phyloP scores from a whole-genome alignment of 345 rosid species.

The Gossypium ekmanianum region DNA sequence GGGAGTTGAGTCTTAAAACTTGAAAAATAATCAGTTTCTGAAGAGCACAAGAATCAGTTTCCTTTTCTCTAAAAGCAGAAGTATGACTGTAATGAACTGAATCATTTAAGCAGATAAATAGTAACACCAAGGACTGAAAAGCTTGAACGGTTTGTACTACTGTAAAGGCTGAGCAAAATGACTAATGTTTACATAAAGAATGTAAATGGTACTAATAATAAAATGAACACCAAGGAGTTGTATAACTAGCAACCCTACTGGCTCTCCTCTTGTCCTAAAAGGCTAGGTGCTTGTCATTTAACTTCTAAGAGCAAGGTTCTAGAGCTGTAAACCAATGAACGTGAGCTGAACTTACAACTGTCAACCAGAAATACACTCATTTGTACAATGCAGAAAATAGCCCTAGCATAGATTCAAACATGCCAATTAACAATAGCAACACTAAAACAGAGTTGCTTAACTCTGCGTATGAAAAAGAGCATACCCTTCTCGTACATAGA shows the following conservation, averaged over 20 bases:
- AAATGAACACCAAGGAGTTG: neutral
- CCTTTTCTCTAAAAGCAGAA: neutral
- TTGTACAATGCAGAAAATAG: neutral
- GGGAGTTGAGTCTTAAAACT: neutral
- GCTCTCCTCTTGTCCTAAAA: too few species aligned
- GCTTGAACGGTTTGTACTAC: neutral
- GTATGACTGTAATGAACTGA: neutral
- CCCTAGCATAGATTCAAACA: neutral
- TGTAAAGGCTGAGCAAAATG: neutral
- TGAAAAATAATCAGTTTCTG: neutral
- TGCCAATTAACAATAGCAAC: neutral
- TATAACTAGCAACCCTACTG: neutral
- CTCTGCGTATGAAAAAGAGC: neutral
- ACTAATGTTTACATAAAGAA: neutral
- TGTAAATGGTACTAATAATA: neutral
- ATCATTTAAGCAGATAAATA: neutral
- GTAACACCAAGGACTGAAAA: neutral
- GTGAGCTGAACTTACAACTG: neutral
- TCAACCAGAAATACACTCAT: neutral
- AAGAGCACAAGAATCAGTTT: neutral
- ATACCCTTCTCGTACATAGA: neutral
- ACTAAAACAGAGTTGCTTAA: neutral
- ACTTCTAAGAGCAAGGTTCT: neutral
- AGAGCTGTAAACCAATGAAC: neutral
- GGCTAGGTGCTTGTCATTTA: neutral